These are phyloP conservation scores for Scedosporium apiospermum DNA, from an alignment of 2,329 filamentous ascomycete species.

Conservation along the genomic window DNA sequence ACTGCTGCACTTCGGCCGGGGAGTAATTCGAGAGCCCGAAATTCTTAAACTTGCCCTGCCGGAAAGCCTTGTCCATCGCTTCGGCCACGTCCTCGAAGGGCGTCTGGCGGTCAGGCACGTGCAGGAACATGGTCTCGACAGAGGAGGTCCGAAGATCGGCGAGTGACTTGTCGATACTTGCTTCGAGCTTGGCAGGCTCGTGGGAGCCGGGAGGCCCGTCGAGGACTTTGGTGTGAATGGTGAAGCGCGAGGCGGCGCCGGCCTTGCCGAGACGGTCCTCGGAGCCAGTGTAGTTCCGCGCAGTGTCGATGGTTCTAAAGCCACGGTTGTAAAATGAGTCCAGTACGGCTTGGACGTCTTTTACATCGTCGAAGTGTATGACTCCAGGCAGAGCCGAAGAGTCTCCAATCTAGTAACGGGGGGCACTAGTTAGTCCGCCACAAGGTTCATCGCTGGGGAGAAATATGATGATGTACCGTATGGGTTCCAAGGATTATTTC, in stretches of 20 bases:
- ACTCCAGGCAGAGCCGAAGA: background rate
- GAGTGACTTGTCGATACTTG: conserved; percentile 22
- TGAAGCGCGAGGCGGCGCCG: conserved; percentile 18
- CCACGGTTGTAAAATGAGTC: conserved; percentile 17
- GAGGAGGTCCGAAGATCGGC: conserved; percentile 15
- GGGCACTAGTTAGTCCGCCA: no score
- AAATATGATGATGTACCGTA: background rate
- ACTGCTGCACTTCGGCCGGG: conserved; percentile 30
- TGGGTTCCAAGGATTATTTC: background rate
- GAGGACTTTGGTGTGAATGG: conserved; percentile 26
- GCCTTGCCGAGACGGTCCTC: conserved; percentile 21
- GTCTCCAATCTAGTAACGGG: background rate
- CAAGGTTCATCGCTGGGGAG: no score
- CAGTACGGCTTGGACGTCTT: conserved; percentile 15
- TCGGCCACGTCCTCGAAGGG: conserved; percentile 28
- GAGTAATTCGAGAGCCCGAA: conserved; percentile 38
- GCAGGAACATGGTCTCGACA: conserved; percentile 30
- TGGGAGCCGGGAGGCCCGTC: conserved; percentile 17
- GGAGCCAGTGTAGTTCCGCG: conserved; percentile 21
- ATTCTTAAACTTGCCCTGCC: conserved; percentile 30
- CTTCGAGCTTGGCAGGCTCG: conserved; percentile 16
- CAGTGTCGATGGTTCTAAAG: conserved; percentile 20
- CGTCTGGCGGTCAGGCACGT: conserved; percentile 33
- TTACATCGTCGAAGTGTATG: background rate
- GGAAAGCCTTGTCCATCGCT: conserved; percentile 30